A percentile compares a stretch with the other conserved stretches of the same genome.
Evolutionary conservation across 1,284 basidiomycete genomes (phyloP).

Genomic region (Moesziomyces parantarcticus): DNA sequence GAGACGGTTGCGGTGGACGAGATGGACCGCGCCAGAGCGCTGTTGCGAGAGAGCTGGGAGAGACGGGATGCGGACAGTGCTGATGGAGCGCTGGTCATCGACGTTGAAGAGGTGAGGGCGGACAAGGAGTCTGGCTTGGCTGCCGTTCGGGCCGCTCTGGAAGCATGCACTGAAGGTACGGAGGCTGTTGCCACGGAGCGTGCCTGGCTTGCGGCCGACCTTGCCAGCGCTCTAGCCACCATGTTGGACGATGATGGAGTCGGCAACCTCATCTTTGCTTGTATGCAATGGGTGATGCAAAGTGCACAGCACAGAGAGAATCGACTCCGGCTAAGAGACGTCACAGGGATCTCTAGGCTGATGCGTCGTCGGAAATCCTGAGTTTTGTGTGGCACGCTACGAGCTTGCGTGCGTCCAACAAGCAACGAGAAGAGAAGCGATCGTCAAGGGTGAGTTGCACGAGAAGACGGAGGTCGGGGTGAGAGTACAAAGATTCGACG

Average conservation of each 20-base stretch:
- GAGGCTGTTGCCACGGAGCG: constrained; percentile 24
- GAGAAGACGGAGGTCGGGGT: too few species aligned
- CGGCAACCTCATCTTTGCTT: constrained; percentile 19
- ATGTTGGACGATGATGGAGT: constrained; percentile 7
- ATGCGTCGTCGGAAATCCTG: too few species aligned
- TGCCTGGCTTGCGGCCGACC: constrained; percentile 9
- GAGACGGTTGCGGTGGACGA: constrained; percentile 15
- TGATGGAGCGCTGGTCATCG: neutral
- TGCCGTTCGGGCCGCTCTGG: constrained; percentile 10
- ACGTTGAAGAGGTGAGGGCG: constrained; percentile 2
- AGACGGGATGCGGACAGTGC: constrained; percentile 5
- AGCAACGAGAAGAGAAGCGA: too few species aligned
- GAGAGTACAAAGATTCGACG: too few species aligned
- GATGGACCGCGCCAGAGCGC: constrained; percentile 28
- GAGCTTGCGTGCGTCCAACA: too few species aligned
- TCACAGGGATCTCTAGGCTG: too few species aligned
- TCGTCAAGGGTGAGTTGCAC: too few species aligned
- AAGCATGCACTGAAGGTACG: constrained; percentile 4
- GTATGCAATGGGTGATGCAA: neutral
- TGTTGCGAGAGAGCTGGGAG: constrained; percentile 19
- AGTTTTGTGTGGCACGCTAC: too few species aligned
- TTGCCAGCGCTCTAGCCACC: constrained; percentile 13
- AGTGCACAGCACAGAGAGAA: too few species aligned
- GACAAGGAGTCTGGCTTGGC: constrained; percentile 13
- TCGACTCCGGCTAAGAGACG: too few species aligned